phyloP scores from a whole-genome alignment of 768 basidiomycete genomes.

The Boletus fagicola region DNA sequence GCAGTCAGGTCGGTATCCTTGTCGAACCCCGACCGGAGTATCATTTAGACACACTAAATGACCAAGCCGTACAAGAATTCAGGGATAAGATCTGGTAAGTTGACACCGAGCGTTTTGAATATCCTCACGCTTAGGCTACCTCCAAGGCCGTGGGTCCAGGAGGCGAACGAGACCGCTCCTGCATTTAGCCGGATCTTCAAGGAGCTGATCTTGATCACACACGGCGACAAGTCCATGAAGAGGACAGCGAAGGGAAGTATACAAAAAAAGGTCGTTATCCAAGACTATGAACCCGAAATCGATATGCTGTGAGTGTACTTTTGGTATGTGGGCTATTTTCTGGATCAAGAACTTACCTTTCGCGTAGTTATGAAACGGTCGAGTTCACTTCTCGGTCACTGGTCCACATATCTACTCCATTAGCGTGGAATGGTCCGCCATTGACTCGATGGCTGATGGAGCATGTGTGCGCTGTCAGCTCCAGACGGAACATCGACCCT shows the following conservation, averaged over 20 bases:
- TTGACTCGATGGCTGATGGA: conserved; percentile 16
- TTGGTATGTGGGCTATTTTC: not conserved
- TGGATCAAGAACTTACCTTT: not conserved
- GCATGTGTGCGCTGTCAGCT: not conserved
- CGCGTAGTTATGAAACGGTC: conserved; percentile 2
- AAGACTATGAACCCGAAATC: conserved; percentile 29
- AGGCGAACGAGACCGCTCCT: conserved; percentile 40
- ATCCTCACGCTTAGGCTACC: not conserved
- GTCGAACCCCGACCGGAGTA: conserved; percentile 26
- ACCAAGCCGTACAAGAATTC: conserved; percentile 10
- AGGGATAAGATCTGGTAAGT: conserved; percentile 25
- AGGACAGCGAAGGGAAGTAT: conserved; percentile 36
- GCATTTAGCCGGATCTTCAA: conserved; percentile 45
- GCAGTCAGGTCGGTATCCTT: conserved; percentile 29
- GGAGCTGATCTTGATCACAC: conserved; percentile 49
- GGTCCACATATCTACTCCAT: not conserved
- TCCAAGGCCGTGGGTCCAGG: conserved; percentile 38
- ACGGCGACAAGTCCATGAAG: conserved; percentile 39
- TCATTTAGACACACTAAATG: conserved; percentile 8
- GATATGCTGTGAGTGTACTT: conserved; percentile 16
- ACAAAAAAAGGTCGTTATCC: conserved; percentile 14
- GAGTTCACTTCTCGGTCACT: not conserved
- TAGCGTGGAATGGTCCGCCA: not conserved
- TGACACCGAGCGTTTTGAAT: no score
- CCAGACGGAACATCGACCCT: conserved; percentile 1